Base-by-base conservation (phyloP, 1,284 basidiomycete genomes). In the Apiotrichum mycotoxinovorans region DNA sequence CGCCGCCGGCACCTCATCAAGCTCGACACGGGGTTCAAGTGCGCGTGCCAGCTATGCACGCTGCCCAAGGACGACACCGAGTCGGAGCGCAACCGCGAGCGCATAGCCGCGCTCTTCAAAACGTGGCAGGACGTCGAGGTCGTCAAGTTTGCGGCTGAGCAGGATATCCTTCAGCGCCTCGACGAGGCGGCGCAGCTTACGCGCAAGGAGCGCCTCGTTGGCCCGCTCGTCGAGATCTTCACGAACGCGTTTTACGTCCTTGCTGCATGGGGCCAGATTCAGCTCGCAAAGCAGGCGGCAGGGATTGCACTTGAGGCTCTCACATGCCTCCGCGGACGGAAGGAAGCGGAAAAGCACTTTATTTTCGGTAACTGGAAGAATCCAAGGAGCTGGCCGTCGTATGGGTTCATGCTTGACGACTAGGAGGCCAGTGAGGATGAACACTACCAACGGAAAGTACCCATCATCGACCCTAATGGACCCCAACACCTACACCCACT, bases 41-140 rank as follows among this genome's bases (percentile, higher is more conserved):
- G 57, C 44, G n/a, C 20, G 8, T 58, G 57, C 14, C 10, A 9
- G 2, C 30, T 33, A 3, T 58, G 57, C 37, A 33, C 38, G 4
- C 23, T 2, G 14, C 33, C 46, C 20, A 25, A 9, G n/a, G 15
- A 9, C 17, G 2, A 18, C 40, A 23, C 18, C 14, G 40, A 12
- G 41, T 49, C 53, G n/a, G 53, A 55, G 40, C 12, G 10, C 20
- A 25, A 42, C 18, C 47, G 53, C n/a, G 34, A n/a, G 23, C 23
- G 41, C 23, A 40, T 55, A 14, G 23, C 33, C 11, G 15, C 14
- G 18, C 22, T 55, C 7, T 18, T 43, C 2, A 30, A 22, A 11
- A 25, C 22, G 15, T 48, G 52, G 46, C 17, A 49, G n/a, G 17
- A 14, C 5, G 17, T 33, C 41, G 35, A 53, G 9, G 33, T 53